phyloP scores from a whole-genome alignment of 305 asterid genomes.

The Fraxinus nigra region DNA sequence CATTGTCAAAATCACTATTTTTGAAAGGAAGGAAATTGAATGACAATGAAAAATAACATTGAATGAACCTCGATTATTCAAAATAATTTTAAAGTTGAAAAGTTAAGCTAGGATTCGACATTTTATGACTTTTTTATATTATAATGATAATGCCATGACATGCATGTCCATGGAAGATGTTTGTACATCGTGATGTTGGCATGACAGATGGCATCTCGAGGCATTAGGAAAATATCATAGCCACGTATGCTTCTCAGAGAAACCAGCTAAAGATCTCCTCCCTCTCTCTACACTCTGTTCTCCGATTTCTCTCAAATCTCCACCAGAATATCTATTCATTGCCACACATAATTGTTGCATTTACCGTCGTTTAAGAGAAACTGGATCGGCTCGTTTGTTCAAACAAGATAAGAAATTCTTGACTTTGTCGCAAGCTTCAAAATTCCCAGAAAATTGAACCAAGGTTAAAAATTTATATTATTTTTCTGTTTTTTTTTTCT shows the following conservation, averaged over 20 bases:
- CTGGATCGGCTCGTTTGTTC: conserved; percentile 8
- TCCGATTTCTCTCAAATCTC: conserved; percentile 32
- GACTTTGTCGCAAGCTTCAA: not conserved
- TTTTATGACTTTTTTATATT: not conserved
- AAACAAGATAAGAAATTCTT: not conserved
- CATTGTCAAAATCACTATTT: not conserved
- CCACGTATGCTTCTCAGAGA: conserved; percentile 67
- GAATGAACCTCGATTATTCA: not conserved
- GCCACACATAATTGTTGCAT: conserved; percentile 17
- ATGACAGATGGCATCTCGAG: conserved; percentile 52
- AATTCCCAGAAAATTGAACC: conserved; percentile 13
- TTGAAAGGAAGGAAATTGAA: not conserved
- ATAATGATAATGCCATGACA: not conserved
- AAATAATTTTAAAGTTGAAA: not conserved
- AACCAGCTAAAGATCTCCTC: conserved; percentile 54
- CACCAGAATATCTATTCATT: conserved; percentile 36
- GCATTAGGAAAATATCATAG: conserved; percentile 70
- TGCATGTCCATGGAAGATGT: not conserved
- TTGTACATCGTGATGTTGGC: not conserved
- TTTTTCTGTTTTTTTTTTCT: not conserved
- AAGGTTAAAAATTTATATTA: conserved; percentile 17
- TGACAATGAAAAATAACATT: not conserved
- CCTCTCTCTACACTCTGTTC: not conserved
- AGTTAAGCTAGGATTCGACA: not conserved
- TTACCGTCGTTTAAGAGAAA: not conserved